Percentiles rank a stretch among this genome's conserved stretches.
Evolutionary conservation across 2,329 filamentous ascomycete species (phyloP).

Genomic region (Cordyceps militaris): DNA sequence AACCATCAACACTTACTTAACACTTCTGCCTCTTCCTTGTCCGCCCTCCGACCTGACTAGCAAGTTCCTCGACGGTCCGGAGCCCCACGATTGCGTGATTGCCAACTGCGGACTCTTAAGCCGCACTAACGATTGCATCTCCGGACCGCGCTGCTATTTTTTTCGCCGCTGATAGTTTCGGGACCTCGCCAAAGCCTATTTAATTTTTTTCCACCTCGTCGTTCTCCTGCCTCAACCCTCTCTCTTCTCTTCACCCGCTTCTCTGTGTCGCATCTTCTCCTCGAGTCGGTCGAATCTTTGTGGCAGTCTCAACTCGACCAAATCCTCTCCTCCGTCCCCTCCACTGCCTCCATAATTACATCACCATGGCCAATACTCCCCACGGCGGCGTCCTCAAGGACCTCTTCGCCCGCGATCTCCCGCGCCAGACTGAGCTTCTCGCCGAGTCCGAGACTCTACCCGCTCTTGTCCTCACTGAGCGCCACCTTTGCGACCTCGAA

Average conservation of each 20-base stretch:
- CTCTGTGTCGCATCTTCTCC: constrained; percentile 8
- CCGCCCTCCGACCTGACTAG: neutral
- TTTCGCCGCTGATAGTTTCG: constrained; percentile 12
- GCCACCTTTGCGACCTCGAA: constrained; percentile 96
- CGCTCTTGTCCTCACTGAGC: constrained; percentile 77
- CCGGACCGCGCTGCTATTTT: constrained; percentile 11
- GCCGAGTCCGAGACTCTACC: constrained; percentile 82
- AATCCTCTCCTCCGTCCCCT: neutral
- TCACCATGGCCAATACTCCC: constrained; percentile 60
- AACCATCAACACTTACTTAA: neutral
- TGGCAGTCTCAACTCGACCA: neutral
- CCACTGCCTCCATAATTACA: constrained; percentile 13
- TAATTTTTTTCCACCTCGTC: constrained; percentile 4
- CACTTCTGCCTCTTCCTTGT: neutral
- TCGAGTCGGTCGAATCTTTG: neutral
- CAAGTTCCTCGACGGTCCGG: constrained; percentile 15
- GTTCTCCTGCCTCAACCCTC: neutral
- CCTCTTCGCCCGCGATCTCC: constrained; percentile 85
- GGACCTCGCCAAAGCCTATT: constrained; percentile 10
- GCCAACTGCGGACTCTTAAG: constrained; percentile 1
- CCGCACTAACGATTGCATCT: constrained; percentile 9
- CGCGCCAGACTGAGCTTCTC: constrained; percentile 69
- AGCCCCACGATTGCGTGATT: constrained; percentile 28
- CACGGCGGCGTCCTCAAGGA: constrained; percentile 97
- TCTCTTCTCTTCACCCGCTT: neutral